These are phyloP conservation scores for Rhytidiadelphus loreus DNA, from an alignment of 225 moss, liverwort and hornwort genomes.

Conservation along the genomic window DNA sequence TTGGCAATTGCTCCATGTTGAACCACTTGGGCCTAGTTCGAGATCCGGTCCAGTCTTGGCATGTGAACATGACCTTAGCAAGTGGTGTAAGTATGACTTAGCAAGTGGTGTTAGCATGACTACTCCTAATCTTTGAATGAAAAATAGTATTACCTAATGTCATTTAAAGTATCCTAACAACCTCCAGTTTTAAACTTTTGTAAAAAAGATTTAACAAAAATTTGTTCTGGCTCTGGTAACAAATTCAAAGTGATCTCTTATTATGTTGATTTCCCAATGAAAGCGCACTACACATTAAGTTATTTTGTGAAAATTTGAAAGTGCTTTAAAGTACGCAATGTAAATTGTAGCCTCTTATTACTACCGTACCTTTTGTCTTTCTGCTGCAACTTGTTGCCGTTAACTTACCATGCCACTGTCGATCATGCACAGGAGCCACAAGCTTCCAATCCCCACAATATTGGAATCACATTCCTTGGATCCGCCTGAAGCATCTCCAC, in stretches of 20 bases:
- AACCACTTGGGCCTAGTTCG: no score
- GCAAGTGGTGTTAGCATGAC: neutral
- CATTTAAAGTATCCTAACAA: neutral
- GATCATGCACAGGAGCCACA: neutral
- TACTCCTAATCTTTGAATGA: neutral
- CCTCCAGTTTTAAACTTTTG: neutral
- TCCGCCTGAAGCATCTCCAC: neutral
- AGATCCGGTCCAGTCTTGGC: no score
- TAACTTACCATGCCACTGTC: no score
- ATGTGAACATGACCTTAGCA: neutral
- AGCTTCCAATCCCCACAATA: neutral
- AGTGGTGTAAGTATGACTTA: neutral
- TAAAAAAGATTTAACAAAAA: neutral
- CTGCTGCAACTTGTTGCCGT: neutral
- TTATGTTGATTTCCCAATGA: neutral
- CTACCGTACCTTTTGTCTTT: neutral
- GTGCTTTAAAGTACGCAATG: neutral
- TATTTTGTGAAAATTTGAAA: neutral
- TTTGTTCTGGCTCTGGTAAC: neutral
- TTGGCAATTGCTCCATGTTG: no score
- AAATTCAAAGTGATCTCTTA: neutral
- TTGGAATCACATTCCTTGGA: neutral
- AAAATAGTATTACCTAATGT: neutral
- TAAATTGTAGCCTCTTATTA: neutral
- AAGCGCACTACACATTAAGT: neutral